These are phyloP conservation scores for Psilocybe sp. DNA, from an alignment of 768 basidiomycete species.

Conservation along the genomic window DNA sequence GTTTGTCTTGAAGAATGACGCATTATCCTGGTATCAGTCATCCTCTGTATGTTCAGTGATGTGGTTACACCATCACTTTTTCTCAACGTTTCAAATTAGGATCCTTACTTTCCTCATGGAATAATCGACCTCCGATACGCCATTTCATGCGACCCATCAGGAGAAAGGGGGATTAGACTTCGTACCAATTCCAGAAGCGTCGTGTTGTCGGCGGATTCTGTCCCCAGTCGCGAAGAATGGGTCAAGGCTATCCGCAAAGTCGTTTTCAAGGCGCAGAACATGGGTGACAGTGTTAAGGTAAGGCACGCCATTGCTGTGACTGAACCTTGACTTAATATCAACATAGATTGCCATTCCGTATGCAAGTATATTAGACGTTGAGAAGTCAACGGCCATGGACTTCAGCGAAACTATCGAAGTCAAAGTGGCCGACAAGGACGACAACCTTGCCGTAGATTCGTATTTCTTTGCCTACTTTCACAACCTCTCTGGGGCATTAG, in stretches of 20 bases:
- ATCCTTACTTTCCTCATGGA: conserved; percentile 97
- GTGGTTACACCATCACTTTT: conserved; percentile 2
- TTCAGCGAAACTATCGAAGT: conserved; percentile 97
- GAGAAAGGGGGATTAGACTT: conserved; percentile 78
- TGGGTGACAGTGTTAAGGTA: conserved; percentile 94
- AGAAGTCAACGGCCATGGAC: conserved; percentile 85
- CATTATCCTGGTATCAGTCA: conserved; percentile 94
- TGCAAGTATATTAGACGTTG: conserved; percentile 83
- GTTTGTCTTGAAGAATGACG: conserved; percentile 95
- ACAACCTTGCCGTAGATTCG: conserved; percentile 76
- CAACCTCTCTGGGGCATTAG: conserved; percentile 71
- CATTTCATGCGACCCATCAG: conserved; percentile 78
- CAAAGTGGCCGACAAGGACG: conserved; percentile 83
- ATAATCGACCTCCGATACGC: conserved; percentile 95
- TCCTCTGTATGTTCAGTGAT: conserved; percentile 60
- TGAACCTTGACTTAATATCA: background rate
- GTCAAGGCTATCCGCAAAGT: conserved; percentile 92
- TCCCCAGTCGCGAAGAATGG: conserved; percentile 90
- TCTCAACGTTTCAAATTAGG: conserved; percentile 41
- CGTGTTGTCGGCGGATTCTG: conserved; percentile 70
- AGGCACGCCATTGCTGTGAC: conserved; percentile 4
- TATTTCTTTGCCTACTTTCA: conserved; percentile 97
- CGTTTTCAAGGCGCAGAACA: conserved; percentile 94
- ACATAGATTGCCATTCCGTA: conserved; percentile 89
- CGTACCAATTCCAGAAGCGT: conserved; percentile 80